Percentiles rank a stretch among this genome's conserved stretches.
phyloP scores from a whole-genome alignment of 2,329 filamentous ascomycete genomes.

The Curvularia sp. region DNA sequence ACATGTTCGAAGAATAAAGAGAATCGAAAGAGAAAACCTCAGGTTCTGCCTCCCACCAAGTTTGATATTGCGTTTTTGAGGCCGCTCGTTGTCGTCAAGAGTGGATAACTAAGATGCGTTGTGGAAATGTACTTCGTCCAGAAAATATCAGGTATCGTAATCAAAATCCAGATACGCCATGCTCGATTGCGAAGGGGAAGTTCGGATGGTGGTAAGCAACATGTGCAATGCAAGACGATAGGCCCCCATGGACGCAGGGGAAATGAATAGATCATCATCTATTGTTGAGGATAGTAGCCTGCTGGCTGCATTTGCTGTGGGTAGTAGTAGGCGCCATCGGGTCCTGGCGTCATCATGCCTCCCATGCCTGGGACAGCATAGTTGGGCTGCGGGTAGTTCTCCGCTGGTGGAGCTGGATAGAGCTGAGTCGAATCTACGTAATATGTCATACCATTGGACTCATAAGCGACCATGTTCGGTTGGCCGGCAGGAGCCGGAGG shows the following conservation, averaged over 20 bases:
- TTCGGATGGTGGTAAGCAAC: slow-evolving; percentile 9
- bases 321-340: slow-evolving; percentile 65
- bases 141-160: slow-evolving; percentile 16
- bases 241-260: background rate
- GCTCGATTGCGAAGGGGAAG: slow-evolving; percentile 17
- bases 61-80: slow-evolving; percentile 15
- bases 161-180: slow-evolving; percentile 16
- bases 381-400: slow-evolving; percentile 49
- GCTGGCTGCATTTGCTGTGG: slow-evolving; percentile 58
- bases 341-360: slow-evolving; percentile 75
- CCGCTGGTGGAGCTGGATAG: slow-evolving; percentile 56
- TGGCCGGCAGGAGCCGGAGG: slow-evolving; percentile 50
- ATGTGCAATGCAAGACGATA: slow-evolving; percentile 9
- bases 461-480: slow-evolving; percentile 73
- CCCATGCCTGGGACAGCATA: slow-evolving; percentile 73
- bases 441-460: slow-evolving; percentile 95
- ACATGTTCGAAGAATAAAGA: background rate
- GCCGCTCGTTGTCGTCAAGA: slow-evolving; percentile 14
- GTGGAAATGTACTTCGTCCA: slow-evolving; percentile 12
- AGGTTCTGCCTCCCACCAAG: slow-evolving; percentile 1
- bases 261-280: slow-evolving; percentile 8
- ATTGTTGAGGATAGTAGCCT: slow-evolving; percentile 66
- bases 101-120: slow-evolving; percentile 11
- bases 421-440: slow-evolving; percentile 86
- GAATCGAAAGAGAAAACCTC: slow-evolving; percentile 1